Evolutionary conservation across 2,329 filamentous ascomycete genomes (phyloP), one percentile per base, ranked within the genome.

Genomic region (Colletotrichum tropicicola): DNA sequence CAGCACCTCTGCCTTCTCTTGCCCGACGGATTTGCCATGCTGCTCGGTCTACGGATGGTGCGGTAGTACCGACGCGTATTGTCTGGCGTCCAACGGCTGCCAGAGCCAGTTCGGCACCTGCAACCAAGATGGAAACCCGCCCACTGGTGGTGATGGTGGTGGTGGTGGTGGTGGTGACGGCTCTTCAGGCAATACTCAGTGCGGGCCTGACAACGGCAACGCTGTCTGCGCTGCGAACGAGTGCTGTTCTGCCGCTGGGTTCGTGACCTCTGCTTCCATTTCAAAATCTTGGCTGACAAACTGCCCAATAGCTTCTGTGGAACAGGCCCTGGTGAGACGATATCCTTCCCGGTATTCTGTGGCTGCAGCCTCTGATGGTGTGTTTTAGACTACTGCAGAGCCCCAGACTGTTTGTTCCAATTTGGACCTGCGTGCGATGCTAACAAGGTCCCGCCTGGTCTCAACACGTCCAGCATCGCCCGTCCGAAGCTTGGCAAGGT

Each of bases 341-440:
- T 17, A 12, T 15, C 19, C 6, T 5, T 17, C 17, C 5, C 13
- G 27, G 10, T 30, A 30, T 15, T 43, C 39, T 17, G 10, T 6
- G 23, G 23, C 17, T 9, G 30, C 7, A 15, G 32, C 13, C 21
- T 9, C 39, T 43, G 10, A 43, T 17, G 19, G 6, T n/a, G 8
- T 43, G 37, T n/a, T 57, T 6, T n/a, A 58, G 63, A 66, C 13
- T 39, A 85, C 73, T 88, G 86, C 73, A 77, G 77, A 61, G 80
- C 85, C 41, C 85, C 85, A 10, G 85, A 86, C 69, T 88, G 86
- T 68, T 78, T 83, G 64, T 83, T 86, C 69, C 72, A 79, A 67
- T 86, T 83, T 68, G 84, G 83, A 15, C 76, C 84, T 15, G 82
- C 74, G 13, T 88, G 86, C 70, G 85, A 87, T 68, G 84, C 80